Base-by-base conservation (phyloP, 2,329 filamentous ascomycete species). In the Leptographium procerum region DNA sequence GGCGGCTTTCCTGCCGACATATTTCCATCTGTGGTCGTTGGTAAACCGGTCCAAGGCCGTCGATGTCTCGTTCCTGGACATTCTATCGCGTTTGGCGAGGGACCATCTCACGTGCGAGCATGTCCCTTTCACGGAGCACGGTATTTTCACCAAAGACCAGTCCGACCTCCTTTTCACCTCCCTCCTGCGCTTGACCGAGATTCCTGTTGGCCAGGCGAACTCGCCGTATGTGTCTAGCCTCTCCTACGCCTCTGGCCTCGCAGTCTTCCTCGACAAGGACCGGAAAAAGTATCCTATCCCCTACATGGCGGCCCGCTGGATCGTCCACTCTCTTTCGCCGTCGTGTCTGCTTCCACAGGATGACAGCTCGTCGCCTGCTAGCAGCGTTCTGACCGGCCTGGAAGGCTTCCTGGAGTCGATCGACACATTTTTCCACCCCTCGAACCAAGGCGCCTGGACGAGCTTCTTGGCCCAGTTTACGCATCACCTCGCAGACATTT, bases 351-450 rank as follows among this genome's bases (percentile, higher is more conserved):
- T 88, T 48, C 78, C 83, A n/a, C 33, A 31, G 9, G 60, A 43
- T 40, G 40, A 40, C 45, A 8, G 52, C 19, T 33, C 56, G 10
- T 56, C 62, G 13, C 43, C 57, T 5, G 79, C 86, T 33, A 86
- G 86, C 58, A 97, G 91, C 1, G 83, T 95, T 50, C 73, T 99
- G 66, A 83, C 87, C 36, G 89, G 88, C 63, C 80, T 99, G 6
- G 92, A 99, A 70, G 92, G 89, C 0, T 77, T 99, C 56, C 88
- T 99, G 64, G 88, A 97, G 70, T 94, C 91, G 3, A 87, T 97
- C 52, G 94, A 99, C 71, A 99, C 94, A 0, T 99, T 99, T 72
- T 99, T 96, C 77, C 94, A 99, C 67, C 94, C 94, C 2, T 99
- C 94, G 2, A 99, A 99, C 70, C 89, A 92, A 56, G 94, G 94